Percentiles rank a stretch among this genome's conserved stretches.
Conservation (phyloP, 2,329 filamentous ascomycete species). For the Beauveria medogensis region DNA sequence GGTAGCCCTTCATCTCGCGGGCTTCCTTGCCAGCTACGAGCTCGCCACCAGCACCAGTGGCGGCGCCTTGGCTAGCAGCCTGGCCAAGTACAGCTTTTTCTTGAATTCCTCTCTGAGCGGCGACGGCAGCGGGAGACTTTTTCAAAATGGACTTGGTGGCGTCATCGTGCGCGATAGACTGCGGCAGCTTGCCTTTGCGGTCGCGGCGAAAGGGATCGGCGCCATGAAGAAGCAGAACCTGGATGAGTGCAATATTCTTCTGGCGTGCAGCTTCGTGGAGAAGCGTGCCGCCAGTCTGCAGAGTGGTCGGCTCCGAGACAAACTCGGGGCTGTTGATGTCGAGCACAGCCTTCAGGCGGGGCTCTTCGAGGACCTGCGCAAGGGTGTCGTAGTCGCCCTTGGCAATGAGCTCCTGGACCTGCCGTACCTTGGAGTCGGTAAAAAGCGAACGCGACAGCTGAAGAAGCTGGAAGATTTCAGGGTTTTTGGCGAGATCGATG, state of each 20-base stretch:
- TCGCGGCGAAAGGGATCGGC: slow-evolving; percentile 94
- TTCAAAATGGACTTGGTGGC: slow-evolving; percentile 81
- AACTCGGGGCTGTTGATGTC: slow-evolving; percentile 92
- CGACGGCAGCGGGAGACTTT: slow-evolving; percentile 86
- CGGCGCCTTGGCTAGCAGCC: slow-evolving; percentile 46
- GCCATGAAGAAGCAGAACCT: slow-evolving; percentile 84
- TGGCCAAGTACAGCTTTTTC: slow-evolving; percentile 92
- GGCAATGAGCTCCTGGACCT: slow-evolving; percentile 72
- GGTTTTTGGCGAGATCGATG: slow-evolving; percentile 80
- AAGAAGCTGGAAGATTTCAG: slow-evolving; percentile 91
- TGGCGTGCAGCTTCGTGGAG: slow-evolving; percentile 84
- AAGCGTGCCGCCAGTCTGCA: slow-evolving; percentile 80
- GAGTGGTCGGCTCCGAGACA: slow-evolving; percentile 68
- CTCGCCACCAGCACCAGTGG: slow-evolving; percentile 47
- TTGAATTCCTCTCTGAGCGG: slow-evolving; percentile 89
- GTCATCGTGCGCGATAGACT: slow-evolving; percentile 95
- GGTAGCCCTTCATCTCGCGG: slow-evolving; percentile 94
- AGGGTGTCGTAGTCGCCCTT: slow-evolving; percentile 68
- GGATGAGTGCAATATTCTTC: slow-evolving; percentile 79
- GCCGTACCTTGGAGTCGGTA: slow-evolving; percentile 74
- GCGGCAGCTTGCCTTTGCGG: slow-evolving; percentile 88
- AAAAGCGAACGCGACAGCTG: slow-evolving; percentile 86
- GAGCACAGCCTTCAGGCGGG: slow-evolving; percentile 73
- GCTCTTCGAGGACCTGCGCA: slow-evolving; percentile 74
- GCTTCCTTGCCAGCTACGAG: slow-evolving; percentile 72